Evolutionary conservation across 129 eudicot genomes (phyloP).

Genomic region (Lactuca sativa): DNA sequence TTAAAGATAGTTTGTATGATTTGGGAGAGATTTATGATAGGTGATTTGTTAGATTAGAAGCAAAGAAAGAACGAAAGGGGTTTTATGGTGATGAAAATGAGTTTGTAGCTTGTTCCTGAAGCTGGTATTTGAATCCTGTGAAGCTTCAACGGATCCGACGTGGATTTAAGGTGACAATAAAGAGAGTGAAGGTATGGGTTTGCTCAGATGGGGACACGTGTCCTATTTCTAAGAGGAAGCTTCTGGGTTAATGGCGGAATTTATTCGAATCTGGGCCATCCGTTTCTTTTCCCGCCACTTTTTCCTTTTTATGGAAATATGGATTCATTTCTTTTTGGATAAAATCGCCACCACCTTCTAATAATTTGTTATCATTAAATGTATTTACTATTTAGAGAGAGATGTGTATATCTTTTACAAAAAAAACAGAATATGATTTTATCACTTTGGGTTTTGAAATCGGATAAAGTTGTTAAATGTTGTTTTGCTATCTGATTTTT

Average conservation of each 20-base stretch:
- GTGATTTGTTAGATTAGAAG: background rate
- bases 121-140: conserved; percentile 30
- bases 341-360: conserved; percentile 9
- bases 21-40: background rate
- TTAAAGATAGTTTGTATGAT: background rate
- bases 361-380: conserved; percentile 6
- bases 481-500: background rate
- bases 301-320: conserved; percentile 23
- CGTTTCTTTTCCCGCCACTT: conserved; percentile 35
- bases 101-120: conserved; percentile 44
- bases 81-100: conserved; percentile 11
- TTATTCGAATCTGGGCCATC: conserved; percentile 46
- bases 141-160: conserved; percentile 28
- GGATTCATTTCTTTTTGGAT: conserved; percentile 15
- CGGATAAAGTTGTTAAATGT: background rate
- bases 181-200: conserved; percentile 8
- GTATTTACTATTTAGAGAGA: too few species aligned
- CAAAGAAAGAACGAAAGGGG: conserved; percentile 21
- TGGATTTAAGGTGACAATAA: conserved; percentile 26
- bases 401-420: background rate
- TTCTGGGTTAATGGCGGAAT: conserved; percentile 26
- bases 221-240: conserved; percentile 13
- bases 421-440: too few species aligned
- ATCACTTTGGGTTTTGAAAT: too few species aligned
- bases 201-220: conserved; percentile 37